Percentiles rank a stretch among this genome's conserved stretches.
phyloP scores from a whole-genome alignment of 805 yeast species.

The Lachancea sp. region DNA sequence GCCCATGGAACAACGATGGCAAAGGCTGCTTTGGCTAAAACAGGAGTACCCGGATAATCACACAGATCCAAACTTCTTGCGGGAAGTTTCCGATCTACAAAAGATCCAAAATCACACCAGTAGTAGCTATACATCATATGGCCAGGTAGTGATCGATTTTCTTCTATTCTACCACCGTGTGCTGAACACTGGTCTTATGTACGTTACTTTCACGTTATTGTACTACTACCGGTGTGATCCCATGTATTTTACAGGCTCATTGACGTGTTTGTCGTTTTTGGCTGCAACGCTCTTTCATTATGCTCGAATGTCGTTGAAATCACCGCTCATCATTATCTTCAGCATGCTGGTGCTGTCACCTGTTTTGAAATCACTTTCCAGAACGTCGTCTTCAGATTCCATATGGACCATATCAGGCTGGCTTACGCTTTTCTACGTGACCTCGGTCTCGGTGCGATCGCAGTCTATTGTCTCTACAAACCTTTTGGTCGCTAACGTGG shows the following conservation, averaged over 20 bases:
- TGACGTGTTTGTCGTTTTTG: conserved; percentile 13
- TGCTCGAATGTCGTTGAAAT: conserved; percentile 42
- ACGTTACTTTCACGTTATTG: conserved; percentile 47
- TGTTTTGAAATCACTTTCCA: conserved; percentile 78
- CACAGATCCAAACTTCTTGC: conserved; percentile 72
- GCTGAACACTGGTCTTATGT: conserved; percentile 55
- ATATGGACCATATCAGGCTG: conserved; percentile 89
- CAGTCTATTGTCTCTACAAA: conserved; percentile 68
- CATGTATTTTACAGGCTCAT: conserved; percentile 15
- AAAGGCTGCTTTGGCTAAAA: conserved; percentile 73
- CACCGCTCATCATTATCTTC: conserved; percentile 61
- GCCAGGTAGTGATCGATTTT: conserved; percentile 21
- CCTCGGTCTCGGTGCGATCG: conserved; percentile 19
- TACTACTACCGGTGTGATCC: conserved; percentile 22
- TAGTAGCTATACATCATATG: conserved; percentile 13
- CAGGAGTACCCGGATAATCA: conserved; percentile 91
- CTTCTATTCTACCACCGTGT: conserved; percentile 32
- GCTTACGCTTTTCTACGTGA: conserved; percentile 61
- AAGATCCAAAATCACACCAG: conserved; percentile 11
- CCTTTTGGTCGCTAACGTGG: conserved; percentile 75
- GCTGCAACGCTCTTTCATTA: neutral
- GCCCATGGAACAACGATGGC: conserved; percentile 49
- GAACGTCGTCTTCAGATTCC: conserved; percentile 86
- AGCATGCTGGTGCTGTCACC: conserved; percentile 79
- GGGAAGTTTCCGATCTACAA: conserved; percentile 15